phyloP scores from a whole-genome alignment of 257 asterid genomes.

The Plantago ovata region DNA sequence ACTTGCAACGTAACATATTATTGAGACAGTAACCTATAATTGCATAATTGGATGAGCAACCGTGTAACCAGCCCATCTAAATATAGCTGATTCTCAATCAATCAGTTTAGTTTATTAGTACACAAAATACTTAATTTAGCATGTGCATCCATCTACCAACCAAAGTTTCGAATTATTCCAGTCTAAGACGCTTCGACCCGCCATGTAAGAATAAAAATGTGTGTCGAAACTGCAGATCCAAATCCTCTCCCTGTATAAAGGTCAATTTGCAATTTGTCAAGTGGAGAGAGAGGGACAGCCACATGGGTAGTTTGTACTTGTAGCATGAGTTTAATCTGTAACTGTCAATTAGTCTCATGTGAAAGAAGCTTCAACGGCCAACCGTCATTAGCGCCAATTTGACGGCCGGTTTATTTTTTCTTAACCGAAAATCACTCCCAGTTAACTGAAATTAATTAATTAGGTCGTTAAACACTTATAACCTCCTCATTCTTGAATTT shows the following conservation, averaged over 20 bases:
- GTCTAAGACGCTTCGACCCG: too few relatives aligned
- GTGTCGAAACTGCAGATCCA: constrained; percentile 23
- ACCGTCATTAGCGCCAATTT: constrained; percentile 53
- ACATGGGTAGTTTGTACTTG: constrained; percentile 39
- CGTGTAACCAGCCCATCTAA: too few relatives aligned
- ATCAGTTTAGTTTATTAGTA: too few relatives aligned
- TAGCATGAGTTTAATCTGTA: constrained; percentile 19
- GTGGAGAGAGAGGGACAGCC: constrained; percentile 36
- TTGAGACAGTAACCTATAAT: too few relatives aligned
- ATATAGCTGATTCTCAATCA: too few relatives aligned
- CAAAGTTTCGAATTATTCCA: too few relatives aligned
- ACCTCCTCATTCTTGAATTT: not conserved
- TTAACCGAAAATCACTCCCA: not conserved
- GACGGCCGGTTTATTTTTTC: constrained; percentile 24
- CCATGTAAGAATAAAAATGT: too few relatives aligned
- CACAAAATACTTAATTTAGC: too few relatives aligned
- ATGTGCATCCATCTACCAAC: too few relatives aligned
- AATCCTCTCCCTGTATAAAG: constrained; percentile 39
- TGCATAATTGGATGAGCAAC: too few relatives aligned
- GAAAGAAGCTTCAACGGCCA: constrained; percentile 30
- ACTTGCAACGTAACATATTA: too few relatives aligned
- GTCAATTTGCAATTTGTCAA: constrained; percentile 16
- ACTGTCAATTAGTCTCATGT: constrained; percentile 22
- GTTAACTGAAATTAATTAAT: not conserved
- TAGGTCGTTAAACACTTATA: not conserved